phyloP scores from a whole-genome alignment of 495 filamentous ascomycete species.

The Neurospora sp. region DNA sequence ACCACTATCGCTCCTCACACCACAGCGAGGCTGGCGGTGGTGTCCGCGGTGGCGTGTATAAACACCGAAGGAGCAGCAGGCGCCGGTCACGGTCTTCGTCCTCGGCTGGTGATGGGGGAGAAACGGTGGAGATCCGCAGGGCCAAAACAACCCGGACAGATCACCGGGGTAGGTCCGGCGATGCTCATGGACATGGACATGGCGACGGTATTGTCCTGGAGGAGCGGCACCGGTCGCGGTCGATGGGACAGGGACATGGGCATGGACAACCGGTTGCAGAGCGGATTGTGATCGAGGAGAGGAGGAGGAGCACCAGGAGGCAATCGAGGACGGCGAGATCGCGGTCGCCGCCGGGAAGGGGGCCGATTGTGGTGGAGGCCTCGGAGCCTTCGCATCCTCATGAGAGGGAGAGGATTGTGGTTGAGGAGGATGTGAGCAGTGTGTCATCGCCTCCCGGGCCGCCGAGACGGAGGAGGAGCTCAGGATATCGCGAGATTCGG shows the following conservation, averaged over 20 bases:
- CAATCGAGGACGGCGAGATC: background rate
- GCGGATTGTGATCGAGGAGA: conserved; percentile 33
- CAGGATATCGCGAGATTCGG: conserved; percentile 23
- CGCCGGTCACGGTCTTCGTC: background rate
- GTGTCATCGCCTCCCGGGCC: conserved; percentile 1
- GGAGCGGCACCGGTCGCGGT: conserved; percentile 14
- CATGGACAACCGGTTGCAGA: conserved; percentile 20
- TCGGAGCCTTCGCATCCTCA: background rate
- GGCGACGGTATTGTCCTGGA: conserved; percentile 8
- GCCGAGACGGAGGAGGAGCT: background rate
- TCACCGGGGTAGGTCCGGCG: conserved; percentile 20
- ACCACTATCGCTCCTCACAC: conserved; percentile 10
- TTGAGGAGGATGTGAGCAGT: background rate
- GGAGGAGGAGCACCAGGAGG: conserved; percentile 12
- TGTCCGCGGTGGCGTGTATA: background rate
- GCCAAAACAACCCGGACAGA: conserved; percentile 11
- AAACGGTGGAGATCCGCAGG: conserved; percentile 30
- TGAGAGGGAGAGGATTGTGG: background rate
- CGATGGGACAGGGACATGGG: conserved; percentile 3
- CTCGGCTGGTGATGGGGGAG: conserved; percentile 6
- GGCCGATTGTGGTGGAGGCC: background rate
- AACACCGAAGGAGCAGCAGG: background rate
- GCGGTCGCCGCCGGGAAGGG: background rate
- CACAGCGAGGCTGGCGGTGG: background rate
- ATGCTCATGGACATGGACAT: conserved; percentile 27